Base-by-base conservation (phyloP, 2,329 filamentous ascomycete species). In the Bipolaris bicolor region DNA sequence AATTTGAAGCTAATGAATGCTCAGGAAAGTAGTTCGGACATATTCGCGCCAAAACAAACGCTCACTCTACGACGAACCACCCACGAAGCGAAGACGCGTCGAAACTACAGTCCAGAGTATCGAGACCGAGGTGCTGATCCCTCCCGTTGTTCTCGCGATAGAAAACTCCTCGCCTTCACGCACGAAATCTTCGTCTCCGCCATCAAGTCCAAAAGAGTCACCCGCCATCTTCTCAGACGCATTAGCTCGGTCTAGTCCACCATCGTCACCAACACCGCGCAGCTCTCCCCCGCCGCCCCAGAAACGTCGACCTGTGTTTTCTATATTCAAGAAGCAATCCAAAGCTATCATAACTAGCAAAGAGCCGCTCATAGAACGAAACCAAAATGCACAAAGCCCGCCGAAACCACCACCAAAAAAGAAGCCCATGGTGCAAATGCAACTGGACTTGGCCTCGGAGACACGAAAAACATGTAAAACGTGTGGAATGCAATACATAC, bases 401-500 rank as follows among this genome's bases (percentile, higher is more conserved):
- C 61, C 61, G 16, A 56, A 63, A 31, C 70, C 64, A 52, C 68
- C 69, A 5, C 68, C 69, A 31, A 66, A 61, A 63, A 70, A 67
- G 57, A 74, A 72, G 55, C 69, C 71, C 26, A 67, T 87, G 57
- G 82, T 82, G 48, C 86, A 88, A 68, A 86, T 86, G 79, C 84
- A 86, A 64, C 81, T 88, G 58, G 84, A 86, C 64, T 77, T 88
- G 11, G 86, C 84, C 2, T 77, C 80, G 37, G 80, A 84, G 40
- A 76, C 82, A 37, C 80, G 83, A 45, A 84, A 83, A 63, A 84
- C 81, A 10, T 90, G 87, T 73, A 77, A 78, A 36, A 78, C 77
- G 2, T 90, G 87, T 65, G 84, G 85, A 1, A 90, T 90, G 87
- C 84, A 87, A 51, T 90, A 89, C 64, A 81, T 86, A 33, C 83